These are phyloP conservation scores for Colletotrichum gigasporum DNA, from an alignment of 2,329 filamentous ascomycete species.

Conservation along the genomic window DNA sequence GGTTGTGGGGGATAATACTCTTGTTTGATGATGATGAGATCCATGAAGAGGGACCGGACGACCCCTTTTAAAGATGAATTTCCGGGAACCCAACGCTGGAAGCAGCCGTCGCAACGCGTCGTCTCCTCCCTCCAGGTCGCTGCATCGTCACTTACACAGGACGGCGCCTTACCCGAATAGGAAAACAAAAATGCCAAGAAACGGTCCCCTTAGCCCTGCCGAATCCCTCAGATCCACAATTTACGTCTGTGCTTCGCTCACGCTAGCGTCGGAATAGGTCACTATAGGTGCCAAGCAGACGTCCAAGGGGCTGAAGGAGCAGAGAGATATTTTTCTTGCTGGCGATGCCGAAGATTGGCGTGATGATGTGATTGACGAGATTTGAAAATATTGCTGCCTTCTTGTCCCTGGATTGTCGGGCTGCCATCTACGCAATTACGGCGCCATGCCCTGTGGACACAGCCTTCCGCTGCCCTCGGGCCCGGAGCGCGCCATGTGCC, in stretches of 20 bases:
- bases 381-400: too few relatives aligned
- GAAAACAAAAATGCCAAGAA: conserved; percentile 12
- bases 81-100: not conserved
- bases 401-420: not conserved
- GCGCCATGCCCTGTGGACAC: not conserved
- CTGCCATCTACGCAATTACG: not conserved
- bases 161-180: conserved; percentile 8
- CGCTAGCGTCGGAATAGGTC: not conserved
- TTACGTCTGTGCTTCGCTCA: not conserved
- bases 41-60: not conserved
- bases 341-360: too few relatives aligned
- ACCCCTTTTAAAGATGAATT: not conserved
- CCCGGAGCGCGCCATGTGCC: not conserved
- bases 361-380: too few relatives aligned
- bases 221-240: not conserved
- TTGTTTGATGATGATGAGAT: not conserved
- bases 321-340: too few relatives aligned
- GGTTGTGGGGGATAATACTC: not conserved
- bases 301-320: too few relatives aligned
- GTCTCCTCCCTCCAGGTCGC: not conserved
- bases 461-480: not conserved
- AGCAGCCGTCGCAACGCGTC: not conserved
- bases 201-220: not conserved
- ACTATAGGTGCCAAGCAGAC: not conserved
- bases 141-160: conserved; percentile 3